phyloP scores from a whole-genome alignment of 176 grass and related monocot genomes.

The Carex cristatella region DNA sequence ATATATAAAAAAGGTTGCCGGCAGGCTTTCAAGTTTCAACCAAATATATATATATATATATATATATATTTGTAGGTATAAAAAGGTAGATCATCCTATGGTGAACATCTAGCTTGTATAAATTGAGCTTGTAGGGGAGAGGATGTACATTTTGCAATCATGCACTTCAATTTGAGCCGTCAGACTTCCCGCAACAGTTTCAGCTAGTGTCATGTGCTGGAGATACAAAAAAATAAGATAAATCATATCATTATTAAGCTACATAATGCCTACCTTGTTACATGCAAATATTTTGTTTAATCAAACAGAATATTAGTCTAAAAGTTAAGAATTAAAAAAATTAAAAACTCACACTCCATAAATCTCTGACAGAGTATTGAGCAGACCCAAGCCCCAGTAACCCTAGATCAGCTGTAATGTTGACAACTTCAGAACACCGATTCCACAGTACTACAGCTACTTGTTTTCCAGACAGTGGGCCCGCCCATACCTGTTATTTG shows the following conservation, averaged over 20 bases:
- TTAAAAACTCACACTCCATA: conserved; percentile 51
- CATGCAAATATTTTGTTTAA: background rate
- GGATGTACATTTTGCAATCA: conserved; percentile 71
- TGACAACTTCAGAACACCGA: conserved; percentile 52
- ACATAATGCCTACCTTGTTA: background rate
- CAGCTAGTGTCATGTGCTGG: conserved; percentile 57
- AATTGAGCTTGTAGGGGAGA: conserved; percentile 24
- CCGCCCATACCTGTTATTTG: conserved; percentile 75
- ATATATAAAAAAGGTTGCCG: too few species aligned
- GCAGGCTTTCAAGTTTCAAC: too few species aligned
- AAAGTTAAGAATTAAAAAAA: background rate
- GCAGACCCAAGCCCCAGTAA: conserved; percentile 48
- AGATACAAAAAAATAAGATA: background rate
- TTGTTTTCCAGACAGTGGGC: conserved; percentile 60
- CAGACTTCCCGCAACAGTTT: conserved; percentile 39
- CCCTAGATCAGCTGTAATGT: conserved; percentile 50
- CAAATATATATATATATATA: too few species aligned
- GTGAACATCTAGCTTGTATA: conserved; percentile 31
- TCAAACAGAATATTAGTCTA: conserved; percentile 11
- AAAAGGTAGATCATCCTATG: background rate
- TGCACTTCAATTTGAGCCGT: conserved; percentile 51
- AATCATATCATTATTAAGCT: background rate
- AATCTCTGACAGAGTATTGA: conserved; percentile 60
- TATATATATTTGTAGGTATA: too few species aligned
- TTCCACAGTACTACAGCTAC: conserved; percentile 73